phyloP scores from a whole-genome alignment of 2,329 filamentous ascomycete genomes.

The Fusarium drepaniforme region DNA sequence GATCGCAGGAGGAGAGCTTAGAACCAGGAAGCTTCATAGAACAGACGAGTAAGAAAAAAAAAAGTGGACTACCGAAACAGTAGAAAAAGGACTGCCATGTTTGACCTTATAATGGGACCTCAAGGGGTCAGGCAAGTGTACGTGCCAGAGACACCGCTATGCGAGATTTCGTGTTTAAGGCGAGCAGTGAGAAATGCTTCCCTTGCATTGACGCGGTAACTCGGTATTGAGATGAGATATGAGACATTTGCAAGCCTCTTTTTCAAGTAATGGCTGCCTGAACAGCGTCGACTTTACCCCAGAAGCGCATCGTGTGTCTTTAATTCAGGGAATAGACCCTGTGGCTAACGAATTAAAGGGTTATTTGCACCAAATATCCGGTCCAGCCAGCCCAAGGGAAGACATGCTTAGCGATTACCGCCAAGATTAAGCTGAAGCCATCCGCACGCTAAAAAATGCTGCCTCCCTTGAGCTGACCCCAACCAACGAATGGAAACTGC shows the following conservation, averaged over 20 bases:
- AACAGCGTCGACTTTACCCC: neutral
- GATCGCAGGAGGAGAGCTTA: neutral
- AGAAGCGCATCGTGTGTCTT: neutral
- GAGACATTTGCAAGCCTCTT: neutral
- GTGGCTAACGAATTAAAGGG: neutral
- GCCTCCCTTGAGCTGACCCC: neutral
- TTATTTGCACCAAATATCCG: neutral
- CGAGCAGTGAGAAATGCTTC: neutral
- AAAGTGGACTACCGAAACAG: neutral
- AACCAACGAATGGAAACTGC: neutral
- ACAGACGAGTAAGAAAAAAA: neutral
- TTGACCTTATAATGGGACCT: slow-evolving; percentile 7
- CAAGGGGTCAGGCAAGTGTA: slow-evolving; percentile 6
- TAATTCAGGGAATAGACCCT: neutral
- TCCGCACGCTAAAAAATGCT: neutral
- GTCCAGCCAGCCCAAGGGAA: neutral
- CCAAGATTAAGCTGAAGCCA: neutral
- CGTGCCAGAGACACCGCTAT: neutral
- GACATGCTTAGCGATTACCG: neutral
- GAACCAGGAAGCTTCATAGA: slow-evolving; percentile 1
- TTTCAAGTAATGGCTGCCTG: neutral
- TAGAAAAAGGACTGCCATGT: neutral
- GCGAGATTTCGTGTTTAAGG: neutral
- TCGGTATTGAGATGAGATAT: neutral
- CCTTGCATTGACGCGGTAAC: slow-evolving; percentile 3